Evolutionary conservation across 495 filamentous ascomycete species (phyloP), one percentile per base, ranked within the genome.

Genomic region (Clavariopsis aquatica): DNA sequence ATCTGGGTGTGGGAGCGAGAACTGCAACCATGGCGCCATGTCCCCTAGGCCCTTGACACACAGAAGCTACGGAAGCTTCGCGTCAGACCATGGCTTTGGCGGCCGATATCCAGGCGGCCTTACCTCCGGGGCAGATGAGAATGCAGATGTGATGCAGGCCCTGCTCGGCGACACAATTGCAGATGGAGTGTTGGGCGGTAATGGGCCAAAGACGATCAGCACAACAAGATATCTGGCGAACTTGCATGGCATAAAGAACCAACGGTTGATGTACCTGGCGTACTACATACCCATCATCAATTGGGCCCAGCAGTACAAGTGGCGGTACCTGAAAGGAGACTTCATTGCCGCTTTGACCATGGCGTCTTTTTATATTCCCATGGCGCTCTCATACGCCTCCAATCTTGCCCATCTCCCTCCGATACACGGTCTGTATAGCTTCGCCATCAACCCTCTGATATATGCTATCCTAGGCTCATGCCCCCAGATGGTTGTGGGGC

Each of bases 331-430:
- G 27, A 82, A 87, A 67, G 94, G 95, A 29, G 94, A 99, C 77
- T 79, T 97, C 29, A 80, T 92, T 10, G 92, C 94, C 13, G 82
- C 89, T 49, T 74, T 98, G 56, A 97, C 94, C 1, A 87, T 99
- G 77, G 91, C 93, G 0, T 96, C 92, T 15, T 92, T 99, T 78
- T 99, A 99, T 71, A 90, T 99, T 38, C 94, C 94, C 26, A 97
- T 99, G 93, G 87, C 93, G 0, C 83, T 99, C 27, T 97, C 93
- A 4, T 83, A 92, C 62, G 92, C 93, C n/a, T 85, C 89, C 27
- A 99, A 98, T 74, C 85, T 99, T 41, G 94, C 88, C 7, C 93
- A 98, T 71, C 85, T 96, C 17, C 92, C 93, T 9, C 87, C 94
- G 0, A 91, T 98, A 76, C 92, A 96, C 72, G 94, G 94, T n/a